A percentile compares a stretch with the other conserved stretches of the same genome.
Evolutionary conservation across 2,329 filamentous ascomycete species (phyloP).

Genomic region (Aureobasidium zeae): DNA sequence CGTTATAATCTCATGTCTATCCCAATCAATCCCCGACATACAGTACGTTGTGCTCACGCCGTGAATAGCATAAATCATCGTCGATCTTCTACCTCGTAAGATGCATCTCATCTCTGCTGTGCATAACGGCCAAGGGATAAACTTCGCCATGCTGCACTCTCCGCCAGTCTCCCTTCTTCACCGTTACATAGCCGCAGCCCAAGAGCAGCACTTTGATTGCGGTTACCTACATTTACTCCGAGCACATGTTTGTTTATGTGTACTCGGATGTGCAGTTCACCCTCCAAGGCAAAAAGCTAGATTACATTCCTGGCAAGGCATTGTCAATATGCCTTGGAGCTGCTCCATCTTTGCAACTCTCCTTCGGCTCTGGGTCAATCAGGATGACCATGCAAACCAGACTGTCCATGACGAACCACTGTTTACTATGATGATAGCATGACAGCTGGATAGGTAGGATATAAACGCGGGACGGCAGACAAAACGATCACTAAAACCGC

Average conservation of each 20-base stretch:
- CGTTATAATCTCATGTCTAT: constrained; percentile 9
- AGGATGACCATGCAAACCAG: too few species aligned
- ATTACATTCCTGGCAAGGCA: too few species aligned
- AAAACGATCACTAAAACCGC: constrained; percentile 12
- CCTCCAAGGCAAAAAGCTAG: too few species aligned
- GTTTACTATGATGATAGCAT: constrained; percentile 4
- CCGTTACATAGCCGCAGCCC: constrained; percentile 6
- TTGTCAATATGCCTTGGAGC: too few species aligned
- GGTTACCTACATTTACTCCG: too few species aligned
- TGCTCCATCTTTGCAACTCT: too few species aligned
- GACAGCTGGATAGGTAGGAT: constrained; percentile 5
- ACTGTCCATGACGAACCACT: neutral
- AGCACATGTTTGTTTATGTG: too few species aligned
- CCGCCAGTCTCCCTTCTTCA: constrained; percentile 9
- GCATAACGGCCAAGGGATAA: constrained; percentile 10
- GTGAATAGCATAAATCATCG: too few species aligned
- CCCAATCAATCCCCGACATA: constrained; percentile 1
- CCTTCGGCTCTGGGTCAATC: too few species aligned
- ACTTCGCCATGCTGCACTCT: neutral
- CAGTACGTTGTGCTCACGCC: too few species aligned
- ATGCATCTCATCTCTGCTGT: constrained; percentile 5
- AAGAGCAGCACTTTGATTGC: constrained; percentile 12
- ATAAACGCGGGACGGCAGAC: constrained; percentile 9
- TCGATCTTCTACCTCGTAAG: neutral
- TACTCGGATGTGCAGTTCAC: too few species aligned